Evolutionary conservation across 2,329 filamentous ascomycete species (phyloP), one percentile per base, ranked within the genome.

Genomic region (Alternaria dauci): DNA sequence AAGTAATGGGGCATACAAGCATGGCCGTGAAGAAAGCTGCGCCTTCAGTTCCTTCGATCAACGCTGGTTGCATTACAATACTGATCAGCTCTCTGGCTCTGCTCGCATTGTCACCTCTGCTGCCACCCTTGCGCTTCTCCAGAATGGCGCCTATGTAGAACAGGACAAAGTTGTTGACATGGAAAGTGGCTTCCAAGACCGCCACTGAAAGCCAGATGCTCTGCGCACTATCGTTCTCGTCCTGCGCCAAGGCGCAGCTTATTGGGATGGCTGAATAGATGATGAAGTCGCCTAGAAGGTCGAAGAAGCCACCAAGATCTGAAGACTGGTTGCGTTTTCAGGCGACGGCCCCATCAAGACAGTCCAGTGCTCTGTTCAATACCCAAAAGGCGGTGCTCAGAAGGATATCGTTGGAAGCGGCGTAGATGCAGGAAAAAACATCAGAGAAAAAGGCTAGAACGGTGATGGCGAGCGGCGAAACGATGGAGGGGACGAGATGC

Each of bases 11-110:
- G 18, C 4, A 50, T 8, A 36, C 23, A n/a, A 50, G 30, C 46
- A 50, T 50, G 46, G 30, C 46, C 28, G 46, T 50, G 26, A 50
- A 50, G 20, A 50, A 50, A 50, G 20, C 30, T n/a, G 46, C 46
- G 28, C 46, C 34, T 34, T 50, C 46, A n/a, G 46, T 50, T n/a
- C 46, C 46, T 50, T 50, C 46, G n/a, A 50, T n/a, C 18, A 50
- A 28, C 25, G 46, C 46, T 23, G 46, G 46, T 50, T 28, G 26
- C 46, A 50, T 50, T 14, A n/a, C 46, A 16, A 50, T 28, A 28
- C 30, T 50, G n/a, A 28, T 50, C 46, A 50, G 20, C 30, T 50
- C 46, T 50, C 34, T 50, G 9, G 34, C n/a, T n/a, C 30, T n/a
- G 46, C 18, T 50, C 18, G 16, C n/a, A 50, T 50, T 36, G 11